These are phyloP conservation scores for Krasilnikovozyma curviuscula DNA, from an alignment of 768 basidiomycete species.

Conservation along the genomic window DNA sequence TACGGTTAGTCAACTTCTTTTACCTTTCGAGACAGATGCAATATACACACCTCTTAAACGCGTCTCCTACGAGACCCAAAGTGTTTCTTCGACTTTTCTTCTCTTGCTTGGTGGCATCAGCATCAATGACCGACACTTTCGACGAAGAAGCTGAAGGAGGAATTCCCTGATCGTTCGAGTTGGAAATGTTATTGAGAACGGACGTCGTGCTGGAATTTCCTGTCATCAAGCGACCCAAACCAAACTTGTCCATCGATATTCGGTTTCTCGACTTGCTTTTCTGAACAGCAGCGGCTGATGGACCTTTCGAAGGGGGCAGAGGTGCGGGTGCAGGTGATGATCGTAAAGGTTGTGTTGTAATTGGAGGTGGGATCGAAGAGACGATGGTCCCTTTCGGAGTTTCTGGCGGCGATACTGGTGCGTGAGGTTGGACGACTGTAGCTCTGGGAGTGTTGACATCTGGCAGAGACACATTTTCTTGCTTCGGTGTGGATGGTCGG, in stretches of 20 bases:
- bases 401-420: too few relatives aligned
- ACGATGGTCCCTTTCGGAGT: too few relatives aligned
- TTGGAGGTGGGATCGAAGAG: too few relatives aligned
- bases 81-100: constrained; percentile 42
- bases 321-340: too few relatives aligned
- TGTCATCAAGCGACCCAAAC: constrained; percentile 52
- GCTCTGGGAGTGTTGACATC: too few relatives aligned
- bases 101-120: constrained; percentile 20
- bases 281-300: not conserved
- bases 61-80: constrained; percentile 69
- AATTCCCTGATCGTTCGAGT: not conserved
- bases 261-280: constrained; percentile 34
- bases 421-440: too few relatives aligned
- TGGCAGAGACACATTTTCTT: too few relatives aligned
- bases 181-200: not conserved
- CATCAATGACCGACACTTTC: not conserved
- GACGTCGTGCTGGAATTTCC: constrained; percentile 2
- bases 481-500: too few relatives aligned
- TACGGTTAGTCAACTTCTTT: not conserved
- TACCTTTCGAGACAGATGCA: not conserved
- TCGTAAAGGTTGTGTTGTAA: too few relatives aligned
- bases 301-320: too few relatives aligned
- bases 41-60: constrained; percentile 34
- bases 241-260: constrained; percentile 59
- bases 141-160: too few relatives aligned